A percentile compares a stretch with the other conserved stretches of the same genome.
These are phyloP conservation scores for Didymella glomerata DNA, from an alignment of 2,329 filamentous ascomycete genomes.

Conservation along the genomic window DNA sequence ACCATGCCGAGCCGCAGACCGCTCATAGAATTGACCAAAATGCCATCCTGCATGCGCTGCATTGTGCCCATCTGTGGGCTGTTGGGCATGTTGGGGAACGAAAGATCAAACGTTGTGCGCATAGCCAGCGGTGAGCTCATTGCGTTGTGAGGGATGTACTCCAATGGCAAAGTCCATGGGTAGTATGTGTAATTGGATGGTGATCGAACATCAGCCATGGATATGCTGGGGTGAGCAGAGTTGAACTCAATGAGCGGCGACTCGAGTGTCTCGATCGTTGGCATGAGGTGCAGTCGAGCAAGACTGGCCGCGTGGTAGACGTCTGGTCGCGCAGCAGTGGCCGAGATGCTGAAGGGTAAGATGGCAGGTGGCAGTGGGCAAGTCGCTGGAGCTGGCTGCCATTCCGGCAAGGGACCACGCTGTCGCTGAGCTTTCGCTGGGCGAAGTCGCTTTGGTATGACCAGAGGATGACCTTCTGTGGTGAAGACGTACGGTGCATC, in stretches of 20 bases:
- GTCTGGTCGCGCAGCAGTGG: slow-evolving; percentile 79
- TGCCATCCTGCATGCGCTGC: slow-evolving; percentile 66
- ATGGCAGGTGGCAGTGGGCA: slow-evolving; percentile 71
- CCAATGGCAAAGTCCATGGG: slow-evolving; percentile 87
- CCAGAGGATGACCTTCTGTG: slow-evolving; percentile 91
- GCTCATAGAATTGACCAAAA: slow-evolving; percentile 67
- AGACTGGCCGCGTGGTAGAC: slow-evolving; percentile 89
- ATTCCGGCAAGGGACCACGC: slow-evolving; percentile 12
- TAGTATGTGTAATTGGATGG: slow-evolving; percentile 84
- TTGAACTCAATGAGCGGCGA: slow-evolving; percentile 64
- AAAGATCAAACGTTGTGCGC: slow-evolving; percentile 75
- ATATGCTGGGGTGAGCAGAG: slow-evolving; percentile 62
- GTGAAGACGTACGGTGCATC: slow-evolving; percentile 93
- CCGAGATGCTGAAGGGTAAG: slow-evolving; percentile 76
- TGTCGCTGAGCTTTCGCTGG: slow-evolving; percentile 20
- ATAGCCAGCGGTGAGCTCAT: slow-evolving; percentile 77
- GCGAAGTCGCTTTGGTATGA: slow-evolving; percentile 69
- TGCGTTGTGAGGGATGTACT: slow-evolving; percentile 77
- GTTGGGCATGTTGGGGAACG: slow-evolving; percentile 67
- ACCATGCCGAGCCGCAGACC: slow-evolving; percentile 72
- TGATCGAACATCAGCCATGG: slow-evolving; percentile 63
- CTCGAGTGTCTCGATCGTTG: slow-evolving; percentile 65
- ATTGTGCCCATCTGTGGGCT: slow-evolving; percentile 59
- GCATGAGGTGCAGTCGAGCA: slow-evolving; percentile 80
- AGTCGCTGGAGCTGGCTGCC: slow-evolving; percentile 54